Base-by-base conservation (phyloP, 1,284 basidiomycete species). In the Stygiomarasmius scandens region DNA sequence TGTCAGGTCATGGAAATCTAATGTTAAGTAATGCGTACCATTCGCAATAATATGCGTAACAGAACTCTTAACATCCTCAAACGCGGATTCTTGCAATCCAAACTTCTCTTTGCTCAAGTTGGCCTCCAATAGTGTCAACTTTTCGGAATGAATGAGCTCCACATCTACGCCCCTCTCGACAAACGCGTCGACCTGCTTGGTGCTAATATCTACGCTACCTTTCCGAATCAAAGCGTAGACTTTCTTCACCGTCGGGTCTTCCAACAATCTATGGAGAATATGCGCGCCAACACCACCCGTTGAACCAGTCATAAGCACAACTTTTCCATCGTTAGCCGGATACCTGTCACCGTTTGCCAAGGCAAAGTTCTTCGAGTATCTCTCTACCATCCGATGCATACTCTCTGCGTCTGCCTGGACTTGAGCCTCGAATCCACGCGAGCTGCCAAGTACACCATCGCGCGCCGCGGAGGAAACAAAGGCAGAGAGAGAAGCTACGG, bases 311-410 rank as follows among this genome's bases (percentile, higher is more conserved):
- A 54, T 44, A 6, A 54, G 45, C 19, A 48, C 53, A 10, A 54
- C 29, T 16, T 41, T 41, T 20, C 23, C 32, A 4, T 10, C 22
- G 29, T 0, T 32, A 6, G 6, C 12, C 5, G 29, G 5, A 6
- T 5, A 12, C 5, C 6, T 6, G 12, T 32, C 29, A 12, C 5
- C 12, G 29, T 32, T 32, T 12, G 29, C 29, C 6, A 6, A 6
- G 29, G 12, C 29, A 10, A 51, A 51, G n/a, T 27, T 32, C n/a
- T 51, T 14, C 14, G 49, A 51, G 49, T 76, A 73, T 51, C 73
- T 73, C 16, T 54, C 38, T 19, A 76, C 68, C 68, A 75, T 71
- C 2, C 55, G 54, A 48, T 75, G 69, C 25, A 77, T 73, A 0
- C 54, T 58, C 4, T 64, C 63, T 9, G 58, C 59, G 22, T 60